phyloP scores from a whole-genome alignment of 306 rosid genomes.

The Bauhinia variegata region DNA sequence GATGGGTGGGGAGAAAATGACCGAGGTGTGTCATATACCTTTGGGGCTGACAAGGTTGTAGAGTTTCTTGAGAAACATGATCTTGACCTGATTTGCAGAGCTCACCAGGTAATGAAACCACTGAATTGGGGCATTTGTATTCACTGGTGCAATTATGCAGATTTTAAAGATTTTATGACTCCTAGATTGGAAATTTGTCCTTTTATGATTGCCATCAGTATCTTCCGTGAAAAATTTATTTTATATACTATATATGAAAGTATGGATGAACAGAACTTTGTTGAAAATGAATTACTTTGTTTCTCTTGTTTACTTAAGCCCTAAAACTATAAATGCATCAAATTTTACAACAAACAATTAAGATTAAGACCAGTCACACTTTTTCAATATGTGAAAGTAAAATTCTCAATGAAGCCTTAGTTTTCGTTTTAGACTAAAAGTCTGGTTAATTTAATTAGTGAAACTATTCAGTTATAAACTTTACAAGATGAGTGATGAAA shows the following conservation, averaged over 20 bases:
- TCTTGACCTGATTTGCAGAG: constrained; percentile 81
- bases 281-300: too few relatives aligned
- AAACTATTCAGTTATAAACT: background rate
- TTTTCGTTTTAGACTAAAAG: too few relatives aligned
- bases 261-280: too few relatives aligned
- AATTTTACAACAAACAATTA: too few relatives aligned
- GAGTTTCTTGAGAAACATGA: constrained; percentile 79
- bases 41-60: constrained; percentile 82
- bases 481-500: constrained; percentile 14
- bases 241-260: background rate
- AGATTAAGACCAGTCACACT: too few relatives aligned
- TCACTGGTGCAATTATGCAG: background rate
- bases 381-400: too few relatives aligned
- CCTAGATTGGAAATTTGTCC: background rate
- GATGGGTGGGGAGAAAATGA: constrained; percentile 94
- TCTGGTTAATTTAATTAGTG: too few relatives aligned
- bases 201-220: constrained; percentile 12
- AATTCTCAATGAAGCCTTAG: too few relatives aligned
- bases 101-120: constrained; percentile 68
- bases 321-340: too few relatives aligned
- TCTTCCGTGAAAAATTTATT: constrained; percentile 11
- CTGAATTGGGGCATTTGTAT: background rate
- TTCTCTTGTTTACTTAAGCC: too few relatives aligned
- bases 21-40: constrained; percentile 82
- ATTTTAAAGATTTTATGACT: constrained; percentile 13